Base-by-base conservation (phyloP, 2,329 filamentous ascomycete species). In the Ceratocystis ficicola region DNA sequence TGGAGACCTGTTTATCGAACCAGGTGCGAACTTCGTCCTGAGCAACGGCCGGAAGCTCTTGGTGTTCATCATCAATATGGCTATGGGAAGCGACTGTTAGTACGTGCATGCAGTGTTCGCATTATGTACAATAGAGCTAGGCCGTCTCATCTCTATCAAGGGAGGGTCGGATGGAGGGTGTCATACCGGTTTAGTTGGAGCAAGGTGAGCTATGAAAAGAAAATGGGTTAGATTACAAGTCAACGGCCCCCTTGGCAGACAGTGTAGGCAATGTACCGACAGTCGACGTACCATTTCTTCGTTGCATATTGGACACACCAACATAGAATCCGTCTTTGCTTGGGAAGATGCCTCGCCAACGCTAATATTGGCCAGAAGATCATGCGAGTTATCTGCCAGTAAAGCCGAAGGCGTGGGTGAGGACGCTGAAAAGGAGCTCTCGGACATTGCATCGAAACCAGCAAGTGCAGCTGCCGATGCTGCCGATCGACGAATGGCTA, bases 1-100 rank as follows among this genome's bases (percentile, higher is more conserved):
- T 96, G 70, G 89, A 82, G 76, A 96, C 92, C 76, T 96, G 92
- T 73, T 90, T 88, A 78, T 95, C 90, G 77, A 96, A 95, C 92
- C 92, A 96, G 50, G 91, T 93, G 78, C 95, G 95, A 71, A 96
- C 91, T 76, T 96, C 90, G 75, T 96, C 90, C 73, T 96, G 92
- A 73, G 91, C 87, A 68, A 90, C 83, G 69, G 89, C 89, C 73
- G 95, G 88, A 15, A 96, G 83, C 72, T 96, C 92, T 74, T 92
- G 88, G 77, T 96, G 92, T 69, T 80, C 85, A 74, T 96, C 92
- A 77, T 96, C 92, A 72, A 96, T 83, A 70, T 85, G 83, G 71
- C 80, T 73, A 59, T 52, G 22, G 48, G 20, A 52, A 15, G 44
- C 67, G 63, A 52, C 46, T 10, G 25, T 25, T 22, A 59, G 48